Conservation (phyloP, 164 flowering plant species). For the Magnolia changhungtana region DNA sequence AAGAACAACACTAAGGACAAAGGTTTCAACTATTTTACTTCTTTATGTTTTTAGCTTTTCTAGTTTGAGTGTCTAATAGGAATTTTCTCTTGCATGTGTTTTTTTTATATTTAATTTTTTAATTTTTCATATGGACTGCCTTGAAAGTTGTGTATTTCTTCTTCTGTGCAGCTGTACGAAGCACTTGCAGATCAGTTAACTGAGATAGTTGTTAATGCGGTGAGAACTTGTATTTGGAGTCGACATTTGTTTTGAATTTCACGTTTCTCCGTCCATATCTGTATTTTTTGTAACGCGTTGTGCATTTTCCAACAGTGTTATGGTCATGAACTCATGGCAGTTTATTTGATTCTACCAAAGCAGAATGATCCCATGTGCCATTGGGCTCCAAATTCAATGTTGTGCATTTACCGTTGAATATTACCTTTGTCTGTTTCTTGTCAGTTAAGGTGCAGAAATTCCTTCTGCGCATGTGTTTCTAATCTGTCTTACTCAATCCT, state of each 20-base stretch:
- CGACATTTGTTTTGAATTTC: background rate
- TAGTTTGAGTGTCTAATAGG: background rate
- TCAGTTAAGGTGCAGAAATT: no score
- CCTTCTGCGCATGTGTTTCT: no score
- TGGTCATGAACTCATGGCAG: background rate
- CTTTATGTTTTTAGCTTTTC: background rate
- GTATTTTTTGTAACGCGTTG: background rate
- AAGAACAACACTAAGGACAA: conserved; percentile 92
- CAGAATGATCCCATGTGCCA: no score
- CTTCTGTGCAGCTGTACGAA: conserved; percentile 67
- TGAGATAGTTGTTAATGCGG: conserved; percentile 86
- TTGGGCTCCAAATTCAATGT: no score
- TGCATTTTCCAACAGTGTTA: background rate
- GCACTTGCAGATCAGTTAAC: conserved; percentile 93
- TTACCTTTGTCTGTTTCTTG: no score
- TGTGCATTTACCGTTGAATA: no score
- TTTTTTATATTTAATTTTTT: background rate
- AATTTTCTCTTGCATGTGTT: background rate
- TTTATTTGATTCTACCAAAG: no score
- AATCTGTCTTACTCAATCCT: no score
- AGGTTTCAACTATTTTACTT: conserved; percentile 38
- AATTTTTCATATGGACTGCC: background rate
- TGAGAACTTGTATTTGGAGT: conserved; percentile 32
- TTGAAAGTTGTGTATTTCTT: background rate
- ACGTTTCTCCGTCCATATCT: background rate